A percentile compares a stretch with the other conserved stretches of the same genome.
Conservation (phyloP, 2,329 filamentous ascomycete genomes). For the Pseudopithomyces maydicus region DNA sequence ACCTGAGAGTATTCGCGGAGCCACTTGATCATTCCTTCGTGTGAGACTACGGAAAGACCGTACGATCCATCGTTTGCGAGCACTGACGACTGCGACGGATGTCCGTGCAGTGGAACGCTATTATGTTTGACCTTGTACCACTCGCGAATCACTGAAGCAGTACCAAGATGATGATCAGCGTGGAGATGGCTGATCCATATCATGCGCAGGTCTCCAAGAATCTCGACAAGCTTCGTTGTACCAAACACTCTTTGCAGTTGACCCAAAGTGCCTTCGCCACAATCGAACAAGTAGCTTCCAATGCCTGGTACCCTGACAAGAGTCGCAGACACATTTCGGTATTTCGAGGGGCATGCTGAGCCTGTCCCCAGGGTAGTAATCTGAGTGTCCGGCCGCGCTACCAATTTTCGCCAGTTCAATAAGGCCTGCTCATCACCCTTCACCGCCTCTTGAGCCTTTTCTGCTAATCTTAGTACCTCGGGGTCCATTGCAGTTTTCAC, state of each 20-base stretch:
- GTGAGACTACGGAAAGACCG: constrained; percentile 64
- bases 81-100: constrained; percentile 24
- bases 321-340: constrained; percentile 92
- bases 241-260: constrained; percentile 79
- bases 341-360: constrained; percentile 86
- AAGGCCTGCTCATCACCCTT: constrained; percentile 51
- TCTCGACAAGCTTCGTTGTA: constrained; percentile 65
- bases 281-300: constrained; percentile 90
- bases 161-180: constrained; percentile 93
- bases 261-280: constrained; percentile 89
- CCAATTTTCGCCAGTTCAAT: constrained; percentile 62
- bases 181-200: constrained; percentile 97
- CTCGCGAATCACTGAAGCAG: constrained; percentile 76
- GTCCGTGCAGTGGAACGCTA: constrained; percentile 31
- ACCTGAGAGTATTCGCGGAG: constrained; percentile 78
- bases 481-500: constrained; percentile 50
- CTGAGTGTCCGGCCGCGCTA: constrained; percentile 77
- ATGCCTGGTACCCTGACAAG: constrained; percentile 80
- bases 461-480: constrained; percentile 61
- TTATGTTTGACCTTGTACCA: constrained; percentile 69
- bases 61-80: constrained; percentile 41
- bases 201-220: constrained; percentile 77
- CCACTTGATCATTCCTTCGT: constrained; percentile 73
- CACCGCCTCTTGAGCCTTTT: constrained; percentile 45
- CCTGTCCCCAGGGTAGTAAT: constrained; percentile 89